Evolutionary conservation across 345 rosid genomes (phyloP).

Genomic region (Eucalyptus paniculata): DNA sequence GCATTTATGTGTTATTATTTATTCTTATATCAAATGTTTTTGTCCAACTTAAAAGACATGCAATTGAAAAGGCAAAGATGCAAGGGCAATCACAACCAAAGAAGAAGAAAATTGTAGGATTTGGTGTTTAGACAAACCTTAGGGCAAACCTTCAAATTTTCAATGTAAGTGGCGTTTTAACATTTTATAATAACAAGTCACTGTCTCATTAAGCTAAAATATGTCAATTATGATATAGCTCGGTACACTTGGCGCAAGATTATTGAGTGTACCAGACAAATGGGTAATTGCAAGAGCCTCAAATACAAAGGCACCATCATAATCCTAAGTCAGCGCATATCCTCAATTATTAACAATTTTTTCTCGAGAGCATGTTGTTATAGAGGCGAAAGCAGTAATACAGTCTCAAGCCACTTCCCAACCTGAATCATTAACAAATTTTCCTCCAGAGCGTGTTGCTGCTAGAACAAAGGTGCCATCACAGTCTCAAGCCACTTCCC

Average conservation of each 20-base stretch:
- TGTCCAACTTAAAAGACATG: background rate
- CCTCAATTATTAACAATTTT: background rate
- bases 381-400: fast-evolving
- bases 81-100: background rate
- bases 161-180: background rate
- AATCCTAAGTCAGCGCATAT: background rate
- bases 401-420: background rate
- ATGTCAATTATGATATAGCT: background rate
- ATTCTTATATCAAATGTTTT: background rate
- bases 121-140: background rate
- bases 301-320: background rate
- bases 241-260: background rate
- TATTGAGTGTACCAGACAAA: background rate
- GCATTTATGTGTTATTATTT: background rate
- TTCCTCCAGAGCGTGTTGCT: too few relatives aligned
- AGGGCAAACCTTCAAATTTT: background rate
- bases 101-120: background rate
- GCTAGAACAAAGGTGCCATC: too few relatives aligned
- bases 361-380: background rate
- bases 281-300: background rate
- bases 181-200: background rate
- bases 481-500: too few relatives aligned
- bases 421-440: background rate
- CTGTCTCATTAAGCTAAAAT: background rate
- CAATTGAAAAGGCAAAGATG: background rate